Conservation (phyloP, 2,329 filamentous ascomycete species). For the Diaporthe eres region DNA sequence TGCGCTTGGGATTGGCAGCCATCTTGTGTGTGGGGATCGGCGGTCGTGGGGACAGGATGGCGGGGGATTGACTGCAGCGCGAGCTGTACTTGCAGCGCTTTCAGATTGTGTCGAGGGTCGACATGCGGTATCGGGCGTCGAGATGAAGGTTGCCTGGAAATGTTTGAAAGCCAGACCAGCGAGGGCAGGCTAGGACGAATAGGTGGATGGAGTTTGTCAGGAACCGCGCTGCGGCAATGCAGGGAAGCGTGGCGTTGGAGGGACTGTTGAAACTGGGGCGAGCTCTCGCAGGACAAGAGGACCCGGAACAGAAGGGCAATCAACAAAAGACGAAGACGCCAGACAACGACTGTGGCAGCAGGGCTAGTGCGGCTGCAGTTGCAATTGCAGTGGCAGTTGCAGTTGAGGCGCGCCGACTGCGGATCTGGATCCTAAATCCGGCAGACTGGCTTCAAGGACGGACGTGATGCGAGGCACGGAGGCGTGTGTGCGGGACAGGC, state of each 20-base stretch:
- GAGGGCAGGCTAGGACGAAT: slow-evolving; percentile 26
- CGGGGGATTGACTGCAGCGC: slow-evolving; percentile 37
- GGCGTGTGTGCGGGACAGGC: slow-evolving; percentile 11
- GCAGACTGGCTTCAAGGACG: slow-evolving; percentile 6
- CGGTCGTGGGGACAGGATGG: slow-evolving; percentile 34
- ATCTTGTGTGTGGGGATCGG: slow-evolving; percentile 46
- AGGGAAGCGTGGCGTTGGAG: slow-evolving; percentile 22
- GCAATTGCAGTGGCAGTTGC: not conserved
- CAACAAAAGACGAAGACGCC: slow-evolving; percentile 29
- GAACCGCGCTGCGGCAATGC: slow-evolving; percentile 39
- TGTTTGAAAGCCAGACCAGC: slow-evolving; percentile 28
- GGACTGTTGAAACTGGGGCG: slow-evolving; percentile 21
- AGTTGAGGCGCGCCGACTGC: slow-evolving; percentile 17
- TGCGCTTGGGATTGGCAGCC: slow-evolving; percentile 53
- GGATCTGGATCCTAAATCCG: slow-evolving; percentile 25
- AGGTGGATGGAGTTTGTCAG: slow-evolving; percentile 24
- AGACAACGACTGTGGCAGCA: slow-evolving; percentile 15
- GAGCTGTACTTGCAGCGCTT: slow-evolving; percentile 39
- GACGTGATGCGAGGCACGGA: slow-evolving; percentile 23
- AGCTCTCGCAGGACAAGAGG: slow-evolving; percentile 36
- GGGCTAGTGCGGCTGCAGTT: slow-evolving; percentile 1
- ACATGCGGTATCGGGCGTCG: slow-evolving; percentile 39
- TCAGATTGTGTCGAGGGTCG: slow-evolving; percentile 32
- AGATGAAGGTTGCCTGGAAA: slow-evolving; percentile 23
- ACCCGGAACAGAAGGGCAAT: slow-evolving; percentile 24